phyloP scores from a whole-genome alignment of 73 alveolate genomes.

The Paraurostyla sp. region DNA sequence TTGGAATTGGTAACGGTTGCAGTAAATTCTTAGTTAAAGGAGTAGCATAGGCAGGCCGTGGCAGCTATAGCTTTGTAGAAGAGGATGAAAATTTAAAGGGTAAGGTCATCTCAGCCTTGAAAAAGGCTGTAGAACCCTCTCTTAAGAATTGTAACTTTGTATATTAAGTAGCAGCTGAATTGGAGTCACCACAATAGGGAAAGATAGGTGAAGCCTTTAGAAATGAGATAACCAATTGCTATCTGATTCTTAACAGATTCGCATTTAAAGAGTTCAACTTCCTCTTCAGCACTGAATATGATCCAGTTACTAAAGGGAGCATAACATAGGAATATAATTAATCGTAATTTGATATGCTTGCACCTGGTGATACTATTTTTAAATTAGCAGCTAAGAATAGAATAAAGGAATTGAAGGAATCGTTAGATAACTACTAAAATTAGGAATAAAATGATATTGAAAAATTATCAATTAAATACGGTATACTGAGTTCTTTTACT shows the following conservation, averaged over 20 bases:
- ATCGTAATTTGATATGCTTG: not conserved
- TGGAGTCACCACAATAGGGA: not conserved
- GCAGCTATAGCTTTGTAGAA: slow-evolving; percentile 70
- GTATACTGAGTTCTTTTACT: not conserved
- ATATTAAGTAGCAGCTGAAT: not conserved
- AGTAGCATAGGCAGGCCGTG: slow-evolving; percentile 74
- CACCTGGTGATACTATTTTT: not conserved
- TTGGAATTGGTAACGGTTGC: slow-evolving; percentile 78
- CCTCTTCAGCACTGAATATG: not conserved
- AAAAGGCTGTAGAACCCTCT: slow-evolving; percentile 2
- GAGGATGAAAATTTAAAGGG: slow-evolving; percentile 61
- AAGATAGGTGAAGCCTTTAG: not conserved
- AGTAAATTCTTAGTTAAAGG: slow-evolving; percentile 67
- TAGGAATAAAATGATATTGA: not conserved
- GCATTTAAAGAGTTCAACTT: not conserved
- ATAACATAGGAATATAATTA: not conserved
- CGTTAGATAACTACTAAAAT: not conserved
- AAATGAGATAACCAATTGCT: not conserved
- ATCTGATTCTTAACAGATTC: not conserved
- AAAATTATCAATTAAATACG: not conserved
- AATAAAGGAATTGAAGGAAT: not conserved
- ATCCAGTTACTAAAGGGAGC: not conserved
- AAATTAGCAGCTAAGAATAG: not conserved
- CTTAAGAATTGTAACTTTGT: not conserved
- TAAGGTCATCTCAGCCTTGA: slow-evolving; percentile 69